These are phyloP conservation scores for Cyphellophora attinorum DNA, from an alignment of 2,329 filamentous ascomycete species.

Conservation along the genomic window DNA sequence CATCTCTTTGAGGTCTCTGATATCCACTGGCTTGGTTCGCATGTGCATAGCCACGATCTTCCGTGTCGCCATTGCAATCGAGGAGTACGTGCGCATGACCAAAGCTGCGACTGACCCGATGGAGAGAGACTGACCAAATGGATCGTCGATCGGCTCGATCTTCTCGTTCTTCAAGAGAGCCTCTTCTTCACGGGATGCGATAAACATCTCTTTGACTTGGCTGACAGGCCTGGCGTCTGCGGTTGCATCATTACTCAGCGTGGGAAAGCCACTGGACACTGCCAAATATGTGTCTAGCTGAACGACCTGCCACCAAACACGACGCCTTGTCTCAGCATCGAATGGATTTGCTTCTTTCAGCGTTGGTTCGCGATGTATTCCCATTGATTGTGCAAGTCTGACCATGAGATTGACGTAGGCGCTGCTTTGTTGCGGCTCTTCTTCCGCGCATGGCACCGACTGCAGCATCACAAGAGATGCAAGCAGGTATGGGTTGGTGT, in stretches of 20 bases:
- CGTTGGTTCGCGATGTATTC: slow-evolving; percentile 34
- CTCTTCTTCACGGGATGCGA: slow-evolving; percentile 28
- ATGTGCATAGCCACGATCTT: slow-evolving; percentile 35
- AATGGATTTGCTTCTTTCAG: slow-evolving; percentile 40
- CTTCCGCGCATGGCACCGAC: slow-evolving; percentile 36
- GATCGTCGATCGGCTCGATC: slow-evolving; percentile 32
- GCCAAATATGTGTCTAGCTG: slow-evolving; percentile 48
- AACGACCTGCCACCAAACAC: slow-evolving; percentile 28
- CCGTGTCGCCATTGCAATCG: slow-evolving; percentile 32
- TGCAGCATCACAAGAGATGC: slow-evolving; percentile 38
- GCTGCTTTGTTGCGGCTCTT: slow-evolving; percentile 39
- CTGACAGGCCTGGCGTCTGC: slow-evolving; percentile 38
- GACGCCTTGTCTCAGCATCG: slow-evolving; percentile 27
- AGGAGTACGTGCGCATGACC: slow-evolving; percentile 34
- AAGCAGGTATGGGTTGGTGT: slow-evolving; percentile 34
- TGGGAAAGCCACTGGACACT: slow-evolving; percentile 39
- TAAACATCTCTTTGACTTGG: slow-evolving; percentile 36
- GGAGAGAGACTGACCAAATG: slow-evolving; percentile 32
- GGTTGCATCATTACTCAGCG: slow-evolving; percentile 37
- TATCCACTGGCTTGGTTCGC: slow-evolving; percentile 32
- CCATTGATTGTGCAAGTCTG: slow-evolving; percentile 26
- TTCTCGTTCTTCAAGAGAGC: slow-evolving; percentile 26
- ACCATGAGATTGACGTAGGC: slow-evolving; percentile 37
- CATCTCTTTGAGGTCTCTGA: slow-evolving; percentile 34
- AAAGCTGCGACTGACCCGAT: slow-evolving; percentile 26